Percentiles rank a stretch among this genome's conserved stretches.
Evolutionary conservation across 441 rosid species (phyloP).

Genomic region (Lepidium campestre): DNA sequence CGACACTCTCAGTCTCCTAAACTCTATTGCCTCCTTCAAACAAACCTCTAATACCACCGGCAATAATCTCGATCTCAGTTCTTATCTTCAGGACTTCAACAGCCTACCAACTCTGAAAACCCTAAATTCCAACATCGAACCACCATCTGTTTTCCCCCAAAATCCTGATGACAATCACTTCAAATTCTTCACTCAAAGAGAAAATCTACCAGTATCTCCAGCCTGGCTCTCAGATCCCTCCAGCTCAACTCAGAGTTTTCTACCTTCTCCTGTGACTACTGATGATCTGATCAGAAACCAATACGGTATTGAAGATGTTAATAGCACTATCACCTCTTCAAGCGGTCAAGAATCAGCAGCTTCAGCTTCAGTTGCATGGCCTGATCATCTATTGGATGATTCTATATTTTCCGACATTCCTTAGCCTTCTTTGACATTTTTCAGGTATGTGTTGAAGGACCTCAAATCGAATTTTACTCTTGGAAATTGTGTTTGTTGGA

Average conservation of each 20-base stretch:
- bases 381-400: slow-evolving; percentile 49
- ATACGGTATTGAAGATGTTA: slow-evolving; percentile 28
- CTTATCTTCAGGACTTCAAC: slow-evolving; percentile 43
- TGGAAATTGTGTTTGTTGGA: slow-evolving; percentile 20
- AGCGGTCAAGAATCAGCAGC: slow-evolving; percentile 37
- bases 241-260: slow-evolving; percentile 35
- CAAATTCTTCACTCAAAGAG: slow-evolving; percentile 30
- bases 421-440: slow-evolving; percentile 19
- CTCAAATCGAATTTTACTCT: slow-evolving; percentile 10
- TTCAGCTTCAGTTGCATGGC: slow-evolving; percentile 47
- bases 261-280: slow-evolving; percentile 22
- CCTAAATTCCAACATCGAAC: slow-evolving; percentile 39
- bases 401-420: slow-evolving; percentile 53
- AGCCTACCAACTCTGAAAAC: slow-evolving; percentile 50
- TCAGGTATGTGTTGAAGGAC: slow-evolving; percentile 16
- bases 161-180: slow-evolving; percentile 15
- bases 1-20: slow-evolving; percentile 35
- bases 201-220: slow-evolving; percentile 35
- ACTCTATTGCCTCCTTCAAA: slow-evolving; percentile 37
- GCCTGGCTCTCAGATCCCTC: slow-evolving; percentile 36
- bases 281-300: slow-evolving; percentile 23
- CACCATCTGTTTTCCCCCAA: slow-evolving; percentile 23
- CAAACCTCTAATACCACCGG: slow-evolving; percentile 20
- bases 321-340: slow-evolving; percentile 31
- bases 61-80: slow-evolving; percentile 14